Percentiles rank a stretch among this genome's conserved stretches.
phyloP scores from a whole-genome alignment of 2,329 filamentous ascomycete species.

The Penicillium sp. region DNA sequence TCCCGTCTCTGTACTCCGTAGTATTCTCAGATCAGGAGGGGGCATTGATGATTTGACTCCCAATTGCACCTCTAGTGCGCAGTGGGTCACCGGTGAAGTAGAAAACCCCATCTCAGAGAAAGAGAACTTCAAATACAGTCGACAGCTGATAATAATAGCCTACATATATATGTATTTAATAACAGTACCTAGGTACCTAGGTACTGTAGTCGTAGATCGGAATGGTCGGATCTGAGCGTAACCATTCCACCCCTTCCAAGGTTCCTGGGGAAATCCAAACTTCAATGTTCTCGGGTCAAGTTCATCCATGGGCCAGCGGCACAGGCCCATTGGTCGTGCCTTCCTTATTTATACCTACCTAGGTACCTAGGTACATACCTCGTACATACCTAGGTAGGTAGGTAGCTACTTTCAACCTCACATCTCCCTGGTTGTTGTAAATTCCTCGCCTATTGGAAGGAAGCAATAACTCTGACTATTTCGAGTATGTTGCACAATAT shows the following conservation, averaged over 20 bases:
- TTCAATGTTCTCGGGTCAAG: not conserved
- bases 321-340: not conserved
- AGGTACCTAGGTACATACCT: not conserved
- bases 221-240: not conserved
- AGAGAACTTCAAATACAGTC: not conserved
- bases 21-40: not conserved
- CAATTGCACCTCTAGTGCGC: not conserved
- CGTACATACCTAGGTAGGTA: not conserved
- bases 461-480: not conserved
- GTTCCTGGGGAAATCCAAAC: not conserved
- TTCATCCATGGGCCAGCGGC: not conserved
- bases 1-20: not conserved
- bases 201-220: not conserved
- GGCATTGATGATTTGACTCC: not conserved
- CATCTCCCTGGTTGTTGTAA: not conserved
- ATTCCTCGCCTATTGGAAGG: not conserved
- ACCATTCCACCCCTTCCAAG: not conserved
- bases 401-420: not conserved
- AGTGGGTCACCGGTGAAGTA: slow-evolving; percentile 1
- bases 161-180: no score
- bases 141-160: not conserved
- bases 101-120: not conserved
- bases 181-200: no score
- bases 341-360: not conserved
- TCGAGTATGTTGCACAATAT: slow-evolving; percentile 49